Conservation (phyloP, 2,329 filamentous ascomycete genomes). For the Diaporthe longicolla region DNA sequence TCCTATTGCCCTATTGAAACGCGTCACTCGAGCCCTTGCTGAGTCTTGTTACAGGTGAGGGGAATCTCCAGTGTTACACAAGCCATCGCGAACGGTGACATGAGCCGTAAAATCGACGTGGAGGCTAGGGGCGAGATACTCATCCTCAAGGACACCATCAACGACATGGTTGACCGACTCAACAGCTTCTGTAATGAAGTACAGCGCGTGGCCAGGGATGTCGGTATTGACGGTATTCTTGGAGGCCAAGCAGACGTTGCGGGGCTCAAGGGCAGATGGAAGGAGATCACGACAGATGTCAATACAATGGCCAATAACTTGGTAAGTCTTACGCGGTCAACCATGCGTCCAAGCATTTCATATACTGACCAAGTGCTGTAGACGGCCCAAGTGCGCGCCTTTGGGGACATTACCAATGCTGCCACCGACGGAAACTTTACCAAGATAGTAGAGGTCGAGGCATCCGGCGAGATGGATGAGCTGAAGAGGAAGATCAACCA, state of each 20-base stretch:
- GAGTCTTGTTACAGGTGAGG: conserved; percentile 71
- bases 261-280: conserved; percentile 94
- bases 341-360: not conserved
- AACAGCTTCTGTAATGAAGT: conserved; percentile 98
- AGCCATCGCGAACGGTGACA: conserved; percentile 94
- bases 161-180: conserved; percentile 97
- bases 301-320: conserved; percentile 88
- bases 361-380: conserved; percentile 62
- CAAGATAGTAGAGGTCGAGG: conserved; percentile 95
- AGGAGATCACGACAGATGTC: conserved; percentile 97
- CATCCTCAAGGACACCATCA: conserved; percentile 95
- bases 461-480: conserved; percentile 99
- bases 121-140: conserved; percentile 96
- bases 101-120: conserved; percentile 96
- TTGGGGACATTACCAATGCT: conserved; percentile 98
- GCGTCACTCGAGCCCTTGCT: not conserved
- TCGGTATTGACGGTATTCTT: conserved; percentile 98
- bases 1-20: not conserved
- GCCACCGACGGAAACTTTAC: conserved; percentile 98
- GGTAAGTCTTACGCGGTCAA: conserved; percentile 54
- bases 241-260: conserved; percentile 96
- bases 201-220: conserved; percentile 94
- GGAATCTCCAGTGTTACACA: conserved; percentile 95
- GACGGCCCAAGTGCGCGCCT: conserved; percentile 96
- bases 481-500: conserved; percentile 99